Percentiles rank a stretch among this genome's conserved stretches.
Evolutionary conservation across 495 filamentous ascomycete species (phyloP).

Genomic region (Xylaria cubensis): DNA sequence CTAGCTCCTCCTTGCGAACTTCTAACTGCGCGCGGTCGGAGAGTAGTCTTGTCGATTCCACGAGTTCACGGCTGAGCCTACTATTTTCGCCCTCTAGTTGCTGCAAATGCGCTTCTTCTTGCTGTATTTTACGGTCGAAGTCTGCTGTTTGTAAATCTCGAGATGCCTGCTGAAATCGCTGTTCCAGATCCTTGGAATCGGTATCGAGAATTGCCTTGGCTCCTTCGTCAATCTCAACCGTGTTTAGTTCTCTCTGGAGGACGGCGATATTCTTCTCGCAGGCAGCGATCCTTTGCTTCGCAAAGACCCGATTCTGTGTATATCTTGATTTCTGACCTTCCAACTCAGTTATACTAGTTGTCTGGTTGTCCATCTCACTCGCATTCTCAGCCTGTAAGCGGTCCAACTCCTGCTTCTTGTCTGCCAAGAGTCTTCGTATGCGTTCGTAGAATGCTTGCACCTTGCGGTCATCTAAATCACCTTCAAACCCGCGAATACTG

Average conservation of each 20-base stretch:
- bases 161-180: conserved; percentile 66
- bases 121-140: conserved; percentile 72
- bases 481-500: conserved; percentile 83
- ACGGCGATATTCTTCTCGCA: conserved; percentile 70
- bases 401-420: conserved; percentile 79
- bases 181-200: conserved; percentile 71
- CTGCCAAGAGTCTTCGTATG: conserved; percentile 73
- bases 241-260: conserved; percentile 69
- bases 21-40: conserved; percentile 80
- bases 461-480: conserved; percentile 73
- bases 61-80: conserved; percentile 73
- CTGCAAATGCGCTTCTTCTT: conserved; percentile 66
- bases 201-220: conserved; percentile 75
- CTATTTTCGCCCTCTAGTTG: conserved; percentile 71
- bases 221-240: conserved; percentile 83
- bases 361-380: conserved; percentile 70
- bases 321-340: conserved; percentile 70
- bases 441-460: conserved; percentile 79
- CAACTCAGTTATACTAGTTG: conserved; percentile 70
- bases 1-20: conserved; percentile 75
- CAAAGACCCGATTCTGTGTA: conserved; percentile 71
- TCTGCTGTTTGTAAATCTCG: conserved; percentile 63
- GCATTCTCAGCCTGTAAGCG: conserved; percentile 74
- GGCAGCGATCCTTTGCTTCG: conserved; percentile 69
- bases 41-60: conserved; percentile 79